Evolutionary conservation across 495 filamentous ascomycete species (phyloP), one percentile per base, ranked within the genome.

Genomic region (Lasiosphaeria hispida): DNA sequence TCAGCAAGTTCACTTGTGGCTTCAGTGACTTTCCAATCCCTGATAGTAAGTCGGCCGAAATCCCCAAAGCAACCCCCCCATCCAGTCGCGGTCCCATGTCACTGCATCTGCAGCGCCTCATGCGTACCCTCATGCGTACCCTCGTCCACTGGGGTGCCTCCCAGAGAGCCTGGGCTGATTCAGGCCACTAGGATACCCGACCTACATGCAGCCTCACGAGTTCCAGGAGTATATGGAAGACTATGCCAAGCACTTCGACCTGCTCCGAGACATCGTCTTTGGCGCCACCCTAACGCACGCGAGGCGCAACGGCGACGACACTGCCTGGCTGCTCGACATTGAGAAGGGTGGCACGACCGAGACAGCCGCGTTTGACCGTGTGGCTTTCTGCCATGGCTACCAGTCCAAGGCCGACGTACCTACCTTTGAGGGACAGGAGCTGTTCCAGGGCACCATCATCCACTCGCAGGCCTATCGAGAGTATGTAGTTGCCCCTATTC

Each of bases 21-120:
- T 68, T 65, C 60, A 63, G 66, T 35, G 72, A 72, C 56, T 74
- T 60, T 54, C 72, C 72, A 3, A 70, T 74, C 33, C 70, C 70
- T 43, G 69, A 70, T 47, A 63, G 70, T 72, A 60, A 52, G 69
- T 19, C 17, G 17, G 43, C 43, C 11, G n/a, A 37, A 19, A 13
- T 36, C 19, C 47, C 23, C n/a, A 10, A 19, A 4, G 23, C 23
- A 36, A n/a, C 7, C 10, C 11, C 7, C 10, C 11, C 36, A 42
- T 40, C 57, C 23, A 30, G 23, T 30, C 23, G 23, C 23, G 23
- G 2, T 30, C 23, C 23, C 23, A 30, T 30, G 23, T 30, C 23
- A 30, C 23, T 30, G 23, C 23, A 30, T 30, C 23, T 30, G 23
- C 23, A 30, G 23, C 23, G 23, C 2, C 23, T 30, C 23, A 30